phyloP scores from a whole-genome alignment of 805 yeast species.

The Lachancea sp. region DNA sequence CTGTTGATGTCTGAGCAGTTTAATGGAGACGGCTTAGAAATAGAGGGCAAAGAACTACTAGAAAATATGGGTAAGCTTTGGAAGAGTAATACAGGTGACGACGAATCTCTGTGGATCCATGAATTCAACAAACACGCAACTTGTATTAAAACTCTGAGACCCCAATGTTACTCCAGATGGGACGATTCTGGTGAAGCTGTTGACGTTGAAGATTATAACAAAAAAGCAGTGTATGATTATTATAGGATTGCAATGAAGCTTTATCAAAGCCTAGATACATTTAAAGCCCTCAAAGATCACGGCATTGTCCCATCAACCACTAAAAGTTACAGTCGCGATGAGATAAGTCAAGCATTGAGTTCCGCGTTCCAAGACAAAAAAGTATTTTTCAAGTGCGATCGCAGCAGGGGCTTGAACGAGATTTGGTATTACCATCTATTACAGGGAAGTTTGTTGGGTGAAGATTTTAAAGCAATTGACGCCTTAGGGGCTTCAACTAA shows the following conservation, averaged over 20 bases:
- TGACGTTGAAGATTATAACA: conserved; percentile 13
- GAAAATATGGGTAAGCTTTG: conserved; percentile 54
- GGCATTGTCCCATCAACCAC: conserved; percentile 64
- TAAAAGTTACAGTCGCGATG: conserved; percentile 49
- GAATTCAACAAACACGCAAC: conserved; percentile 94
- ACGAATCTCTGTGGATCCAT: conserved; percentile 74
- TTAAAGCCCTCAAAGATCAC: conserved; percentile 52
- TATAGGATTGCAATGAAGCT: conserved; percentile 54
- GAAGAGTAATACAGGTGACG: conserved; percentile 68
- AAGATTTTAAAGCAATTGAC: conserved; percentile 60
- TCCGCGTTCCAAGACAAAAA: conserved; percentile 44
- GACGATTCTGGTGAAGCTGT: conserved; percentile 8
- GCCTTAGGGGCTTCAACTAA: conserved; percentile 42
- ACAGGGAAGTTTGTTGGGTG: conserved; percentile 62
- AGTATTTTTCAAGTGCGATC: conserved; percentile 58
- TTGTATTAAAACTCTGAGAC: conserved; percentile 74
- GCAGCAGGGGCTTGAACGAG: conserved; percentile 38
- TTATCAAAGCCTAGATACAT: conserved; percentile 59
- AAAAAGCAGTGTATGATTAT: conserved; percentile 57
- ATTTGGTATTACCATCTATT: conserved; percentile 76
- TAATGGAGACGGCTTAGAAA: conserved; percentile 22
- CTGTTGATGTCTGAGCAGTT: conserved; percentile 35
- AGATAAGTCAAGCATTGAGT: conserved; percentile 47
- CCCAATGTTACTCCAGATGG: conserved; percentile 55
- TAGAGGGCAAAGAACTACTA: conserved; percentile 47